Base-by-base conservation (phyloP, 2,329 filamentous ascomycete species). In the Monosporascus cannonballus region DNA sequence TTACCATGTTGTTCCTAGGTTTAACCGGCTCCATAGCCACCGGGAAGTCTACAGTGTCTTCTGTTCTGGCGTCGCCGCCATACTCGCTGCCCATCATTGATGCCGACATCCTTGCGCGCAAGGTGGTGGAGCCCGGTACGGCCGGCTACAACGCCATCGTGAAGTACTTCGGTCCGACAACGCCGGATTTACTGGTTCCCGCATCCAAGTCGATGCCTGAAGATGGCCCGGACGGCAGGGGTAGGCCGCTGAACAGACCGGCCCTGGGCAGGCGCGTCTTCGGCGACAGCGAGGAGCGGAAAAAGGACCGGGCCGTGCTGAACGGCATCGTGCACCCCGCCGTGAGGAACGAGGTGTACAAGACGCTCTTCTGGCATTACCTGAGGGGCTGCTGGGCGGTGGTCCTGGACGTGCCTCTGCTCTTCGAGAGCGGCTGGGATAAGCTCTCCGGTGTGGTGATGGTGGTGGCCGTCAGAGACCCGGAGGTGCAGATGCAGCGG, bases 21-120 rank as follows among this genome's bases (percentile, higher is more conserved):
- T 84, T 99, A 25, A 99, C 94, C 8, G 94, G 94, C 68, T 96
- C 92, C 56, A 97, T 99, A 67, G 94, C 94, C 55, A 99, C 94
- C 6, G 94, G 94, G 69, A 99, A 99, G 81, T 96, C 93, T 46
- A 99, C 93, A 60, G 91, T 96, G 51, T 96, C 94, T 27, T 78
- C 80, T 39, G 80, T 96, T 61, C 88, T 99, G 63, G 84, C 87
- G 49, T 78, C 83, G 4, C 77, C 89, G 5, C 94, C 93, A 0
- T 89, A 96, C 76, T 86, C 83, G 55, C 81, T 99, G 56, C 92
- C 94, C 64, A 81, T 99, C 62, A 86, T 99, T 74, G 94, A 99
- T 68, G 93, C 94, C 67, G 94, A 99, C 74, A 74, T 95, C 52
- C 80, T 97, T 56, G 93, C 94, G 47, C 91, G 93, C 62, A 82